phyloP scores from a whole-genome alignment of 805 yeast genomes.

The Kuraishia ogatae region DNA sequence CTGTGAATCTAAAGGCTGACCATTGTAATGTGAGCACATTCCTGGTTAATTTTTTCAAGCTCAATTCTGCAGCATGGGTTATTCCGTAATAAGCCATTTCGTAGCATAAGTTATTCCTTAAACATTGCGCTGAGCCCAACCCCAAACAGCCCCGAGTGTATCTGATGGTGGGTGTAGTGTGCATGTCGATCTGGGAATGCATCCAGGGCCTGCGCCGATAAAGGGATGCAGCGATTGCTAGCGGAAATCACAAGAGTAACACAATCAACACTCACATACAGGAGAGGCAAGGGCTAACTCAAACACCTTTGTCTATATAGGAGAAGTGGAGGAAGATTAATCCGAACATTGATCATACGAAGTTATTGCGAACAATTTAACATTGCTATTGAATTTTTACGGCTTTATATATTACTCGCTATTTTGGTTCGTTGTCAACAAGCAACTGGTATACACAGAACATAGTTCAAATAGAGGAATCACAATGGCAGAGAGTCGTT shows the following conservation, averaged over 20 bases:
- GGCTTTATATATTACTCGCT: conserved; percentile 31
- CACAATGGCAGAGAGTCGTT: conserved; percentile 16
- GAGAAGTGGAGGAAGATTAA: too few species aligned
- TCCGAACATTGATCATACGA: too few species aligned
- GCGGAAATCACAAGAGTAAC: neutral
- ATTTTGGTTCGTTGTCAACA: neutral
- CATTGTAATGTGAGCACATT: too few species aligned
- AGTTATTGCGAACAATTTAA: too few species aligned
- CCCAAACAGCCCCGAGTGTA: neutral
- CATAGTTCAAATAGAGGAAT: neutral
- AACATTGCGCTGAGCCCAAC: neutral
- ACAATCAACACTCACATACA: neutral
- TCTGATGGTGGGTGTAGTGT: neutral
- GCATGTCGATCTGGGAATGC: neutral
- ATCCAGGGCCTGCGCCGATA: neutral
- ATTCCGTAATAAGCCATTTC: too few species aligned
- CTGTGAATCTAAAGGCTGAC: too few species aligned
- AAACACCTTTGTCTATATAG: neutral
- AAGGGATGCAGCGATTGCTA: neutral
- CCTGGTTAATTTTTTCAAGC: too few species aligned
- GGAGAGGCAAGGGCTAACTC: neutral
- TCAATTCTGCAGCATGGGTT: too few species aligned
- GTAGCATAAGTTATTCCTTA: too few species aligned
- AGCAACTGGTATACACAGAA: neutral
- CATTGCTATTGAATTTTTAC: conserved; percentile 45